phyloP scores from a whole-genome alignment of 306 rosid species.

The Carpinus viminea region DNA sequence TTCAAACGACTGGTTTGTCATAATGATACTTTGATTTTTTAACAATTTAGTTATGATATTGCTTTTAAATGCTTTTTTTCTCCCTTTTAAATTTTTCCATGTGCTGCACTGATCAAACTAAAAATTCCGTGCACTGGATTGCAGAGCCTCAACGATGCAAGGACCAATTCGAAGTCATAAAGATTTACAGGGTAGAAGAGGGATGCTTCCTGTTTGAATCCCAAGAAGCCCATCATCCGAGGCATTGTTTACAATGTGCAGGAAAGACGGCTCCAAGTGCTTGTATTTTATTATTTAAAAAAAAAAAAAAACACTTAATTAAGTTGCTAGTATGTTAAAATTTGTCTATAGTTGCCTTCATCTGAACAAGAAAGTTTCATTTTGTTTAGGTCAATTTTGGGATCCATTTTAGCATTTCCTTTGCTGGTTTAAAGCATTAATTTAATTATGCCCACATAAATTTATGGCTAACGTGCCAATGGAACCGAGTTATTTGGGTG shows the following conservation, averaged over 20 bases:
- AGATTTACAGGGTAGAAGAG: conserved; percentile 4
- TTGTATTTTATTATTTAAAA: conserved; percentile 16
- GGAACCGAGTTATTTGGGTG: neutral
- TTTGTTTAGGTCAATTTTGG: conserved; percentile 9
- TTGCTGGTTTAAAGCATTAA: neutral
- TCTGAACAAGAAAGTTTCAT: conserved; percentile 10
- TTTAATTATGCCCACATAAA: neutral
- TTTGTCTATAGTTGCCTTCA: neutral
- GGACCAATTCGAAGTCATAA: conserved; percentile 42
- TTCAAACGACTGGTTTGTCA: conserved; percentile 85
- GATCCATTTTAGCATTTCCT: neutral
- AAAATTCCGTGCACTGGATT: conserved; percentile 22
- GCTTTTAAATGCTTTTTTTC: neutral
- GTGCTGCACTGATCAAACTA: neutral
- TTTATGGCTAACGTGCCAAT: neutral
- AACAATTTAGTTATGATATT: conserved; percentile 20
- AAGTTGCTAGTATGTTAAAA: neutral
- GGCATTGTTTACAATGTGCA: neutral
- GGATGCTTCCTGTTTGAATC: conserved; percentile 3
- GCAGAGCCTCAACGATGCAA: conserved; percentile 68
- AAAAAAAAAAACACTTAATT: too few species aligned
- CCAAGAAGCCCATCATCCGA: neutral
- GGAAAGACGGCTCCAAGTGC: conserved; percentile 14
- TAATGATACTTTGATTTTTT: conserved; percentile 18
- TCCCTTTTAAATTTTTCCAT: neutral